Base-by-base conservation (phyloP, 2,329 filamentous ascomycete species). In the Arthrinium phaeospermum region DNA sequence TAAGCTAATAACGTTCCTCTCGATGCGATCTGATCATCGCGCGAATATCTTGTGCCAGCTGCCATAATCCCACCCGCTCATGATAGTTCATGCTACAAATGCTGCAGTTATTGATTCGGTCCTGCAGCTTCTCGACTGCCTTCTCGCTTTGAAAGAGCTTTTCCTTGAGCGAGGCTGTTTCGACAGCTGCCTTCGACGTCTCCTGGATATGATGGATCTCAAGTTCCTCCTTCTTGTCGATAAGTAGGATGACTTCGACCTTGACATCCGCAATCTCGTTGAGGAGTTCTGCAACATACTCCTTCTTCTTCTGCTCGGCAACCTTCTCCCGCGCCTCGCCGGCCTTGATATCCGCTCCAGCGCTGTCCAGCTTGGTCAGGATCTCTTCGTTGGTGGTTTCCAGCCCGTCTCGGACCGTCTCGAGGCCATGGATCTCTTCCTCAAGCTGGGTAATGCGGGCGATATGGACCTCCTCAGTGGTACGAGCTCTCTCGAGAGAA, bases 351-450 rank as follows among this genome's bases (percentile, higher is more conserved):
- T 27, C 44, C 24, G 41, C 41, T 30, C 34, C 41, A 10, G 44
- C 41, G n/a, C 6, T 34, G 13, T 8, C 41, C 14, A 68, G 67
- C 13, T 47, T 47, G n/a, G 13, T 7, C 41, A 45, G 46, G 44
- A 68, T 30, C 8, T 68, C 67, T 14, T 47, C 41, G 14, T 68
- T 45, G 67, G 44, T 30, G 14, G 41, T 19, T 68, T 68, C 67
- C 6, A 46, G 41, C 13, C 22, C 24, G 24, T 68, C 67, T 27
- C 67, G 41, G 7, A 68, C 24, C 4, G n/a, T 34, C 30, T 47
- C 45, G 41, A 68, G 41, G 1, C 46, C 67, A 5, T 68, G 67
- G 13, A 46, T 47, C 2, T 47, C n/a, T n/a, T 6, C 41, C 24
- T 68, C 41, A 1, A 68, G n/a, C 27, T 45, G 16, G 6, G 46